Evolutionary conservation across 2,329 filamentous ascomycete genomes (phyloP).

Genomic region (Penicillium psychrosexuale): DNA sequence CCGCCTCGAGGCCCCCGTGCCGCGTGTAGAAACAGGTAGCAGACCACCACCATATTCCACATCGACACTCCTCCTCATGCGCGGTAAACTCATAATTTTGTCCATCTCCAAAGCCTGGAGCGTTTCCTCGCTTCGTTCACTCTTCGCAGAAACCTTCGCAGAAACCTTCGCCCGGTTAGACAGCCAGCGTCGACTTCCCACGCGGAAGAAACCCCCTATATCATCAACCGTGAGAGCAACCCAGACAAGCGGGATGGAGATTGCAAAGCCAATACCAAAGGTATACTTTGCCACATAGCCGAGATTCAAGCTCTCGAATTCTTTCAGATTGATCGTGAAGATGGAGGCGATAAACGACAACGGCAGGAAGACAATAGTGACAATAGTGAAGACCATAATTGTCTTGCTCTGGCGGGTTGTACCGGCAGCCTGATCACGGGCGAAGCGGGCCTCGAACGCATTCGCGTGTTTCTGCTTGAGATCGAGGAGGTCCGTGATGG

Average conservation of each 20-base stretch:
- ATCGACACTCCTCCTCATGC: conserved; percentile 25
- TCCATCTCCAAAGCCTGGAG: conserved; percentile 26
- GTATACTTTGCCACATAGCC: conserved; percentile 55
- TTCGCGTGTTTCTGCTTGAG: conserved; percentile 69
- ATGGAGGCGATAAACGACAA: conserved; percentile 55
- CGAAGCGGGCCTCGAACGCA: conserved; percentile 61
- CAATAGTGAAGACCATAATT: conserved; percentile 59
- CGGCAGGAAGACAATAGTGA: conserved; percentile 58
- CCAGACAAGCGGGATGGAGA: conserved; percentile 51
- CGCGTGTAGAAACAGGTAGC: conserved; percentile 28
- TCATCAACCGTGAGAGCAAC: conserved; percentile 49
- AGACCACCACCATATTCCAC: conserved; percentile 25
- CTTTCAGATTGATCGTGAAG: conserved; percentile 54
- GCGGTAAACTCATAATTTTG: conserved; percentile 25
- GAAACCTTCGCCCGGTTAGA: conserved; percentile 9
- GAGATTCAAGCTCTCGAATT: conserved; percentile 48
- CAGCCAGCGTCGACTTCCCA: conserved; percentile 27
- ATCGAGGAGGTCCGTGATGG: conserved; percentile 61
- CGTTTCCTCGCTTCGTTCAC: conserved; percentile 1
- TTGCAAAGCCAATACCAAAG: conserved; percentile 55
- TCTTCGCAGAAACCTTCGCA: neutral
- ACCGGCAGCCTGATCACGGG: conserved; percentile 57
- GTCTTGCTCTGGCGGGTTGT: conserved; percentile 58
- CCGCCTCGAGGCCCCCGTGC: conserved; percentile 13
- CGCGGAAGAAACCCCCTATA: conserved; percentile 33